Evolutionary conservation across 257 asterid genomes (phyloP).

Genomic region (Jaltomata sinuosa): DNA sequence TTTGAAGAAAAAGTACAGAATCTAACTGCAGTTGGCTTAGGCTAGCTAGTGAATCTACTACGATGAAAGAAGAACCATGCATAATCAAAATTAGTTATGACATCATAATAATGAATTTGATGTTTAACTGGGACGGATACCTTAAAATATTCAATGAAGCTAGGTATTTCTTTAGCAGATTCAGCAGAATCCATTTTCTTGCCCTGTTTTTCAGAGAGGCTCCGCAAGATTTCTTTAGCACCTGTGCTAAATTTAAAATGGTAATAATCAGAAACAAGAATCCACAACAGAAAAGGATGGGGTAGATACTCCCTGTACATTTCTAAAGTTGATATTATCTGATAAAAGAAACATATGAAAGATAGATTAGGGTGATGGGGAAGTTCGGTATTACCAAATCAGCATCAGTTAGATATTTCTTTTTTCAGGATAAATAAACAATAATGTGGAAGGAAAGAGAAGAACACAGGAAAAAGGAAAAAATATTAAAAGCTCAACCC

Average conservation of each 20-base stretch:
- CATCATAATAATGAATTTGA: not conserved
- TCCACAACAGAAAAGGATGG: not conserved
- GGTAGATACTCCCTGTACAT: not conserved
- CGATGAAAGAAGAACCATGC: not conserved
- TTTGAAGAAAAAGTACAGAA: not conserved
- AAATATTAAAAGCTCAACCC: too few relatives aligned
- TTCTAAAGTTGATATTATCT: not conserved
- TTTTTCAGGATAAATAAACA: not conserved
- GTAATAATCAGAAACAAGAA: not conserved
- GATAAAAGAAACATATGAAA: not conserved
- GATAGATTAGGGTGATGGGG: not conserved
- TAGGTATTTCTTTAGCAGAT: conserved; percentile 73
- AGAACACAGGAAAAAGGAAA: too few relatives aligned
- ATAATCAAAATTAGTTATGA: not conserved
- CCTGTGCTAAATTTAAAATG: conserved; percentile 48
- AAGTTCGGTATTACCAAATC: not conserved
- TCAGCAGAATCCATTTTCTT: conserved; percentile 82
- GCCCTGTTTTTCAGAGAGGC: conserved; percentile 95
- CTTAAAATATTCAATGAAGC: conserved; percentile 47
- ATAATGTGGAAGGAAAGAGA: too few relatives aligned
- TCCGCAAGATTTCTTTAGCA: conserved; percentile 83
- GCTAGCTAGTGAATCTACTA: not conserved
- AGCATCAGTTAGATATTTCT: not conserved
- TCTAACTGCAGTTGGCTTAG: not conserved
- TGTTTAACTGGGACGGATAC: conserved; percentile 3